phyloP scores from a whole-genome alignment of 2,329 filamentous ascomycete genomes.

The Fusarium agapanthi region DNA sequence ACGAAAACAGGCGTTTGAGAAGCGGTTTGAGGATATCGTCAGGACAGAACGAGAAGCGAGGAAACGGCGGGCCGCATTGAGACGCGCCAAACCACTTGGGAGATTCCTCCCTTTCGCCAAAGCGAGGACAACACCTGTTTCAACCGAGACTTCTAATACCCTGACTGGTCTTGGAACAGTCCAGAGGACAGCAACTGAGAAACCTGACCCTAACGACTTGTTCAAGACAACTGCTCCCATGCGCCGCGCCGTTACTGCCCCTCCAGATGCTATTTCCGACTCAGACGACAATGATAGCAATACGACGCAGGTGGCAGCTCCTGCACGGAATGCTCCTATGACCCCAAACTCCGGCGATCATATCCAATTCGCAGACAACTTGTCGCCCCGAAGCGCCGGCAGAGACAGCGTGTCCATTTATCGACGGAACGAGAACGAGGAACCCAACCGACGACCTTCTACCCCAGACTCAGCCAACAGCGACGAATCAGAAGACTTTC shows the following conservation, averaged over 20 bases:
- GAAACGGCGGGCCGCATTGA: slow-evolving; percentile 29
- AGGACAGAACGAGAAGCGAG: slow-evolving; percentile 49
- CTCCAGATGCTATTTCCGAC: slow-evolving; percentile 22
- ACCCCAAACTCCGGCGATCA: slow-evolving; percentile 25
- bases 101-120: slow-evolving; percentile 35
- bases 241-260: slow-evolving; percentile 32
- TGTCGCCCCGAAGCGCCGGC: slow-evolving; percentile 6
- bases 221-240: slow-evolving; percentile 12
- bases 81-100: slow-evolving; percentile 22
- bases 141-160: not conserved
- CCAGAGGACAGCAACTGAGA: slow-evolving; percentile 22
- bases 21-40: slow-evolving; percentile 64
- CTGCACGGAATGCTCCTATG: slow-evolving; percentile 15
- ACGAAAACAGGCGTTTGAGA: slow-evolving; percentile 69
- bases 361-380: slow-evolving; percentile 29
- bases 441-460: slow-evolving; percentile 26
- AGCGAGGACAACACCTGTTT: slow-evolving; percentile 29
- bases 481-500: slow-evolving; percentile 41
- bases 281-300: slow-evolving; percentile 36
- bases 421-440: slow-evolving; percentile 20
- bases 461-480: slow-evolving; percentile 29
- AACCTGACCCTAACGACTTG: slow-evolving; percentile 7
- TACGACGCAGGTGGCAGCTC: slow-evolving; percentile 31
- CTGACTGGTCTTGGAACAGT: slow-evolving; percentile 32
- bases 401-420: slow-evolving; percentile 33